These are phyloP conservation scores for Starmerella cellae DNA, from an alignment of 805 yeast species.

Conservation along the genomic window DNA sequence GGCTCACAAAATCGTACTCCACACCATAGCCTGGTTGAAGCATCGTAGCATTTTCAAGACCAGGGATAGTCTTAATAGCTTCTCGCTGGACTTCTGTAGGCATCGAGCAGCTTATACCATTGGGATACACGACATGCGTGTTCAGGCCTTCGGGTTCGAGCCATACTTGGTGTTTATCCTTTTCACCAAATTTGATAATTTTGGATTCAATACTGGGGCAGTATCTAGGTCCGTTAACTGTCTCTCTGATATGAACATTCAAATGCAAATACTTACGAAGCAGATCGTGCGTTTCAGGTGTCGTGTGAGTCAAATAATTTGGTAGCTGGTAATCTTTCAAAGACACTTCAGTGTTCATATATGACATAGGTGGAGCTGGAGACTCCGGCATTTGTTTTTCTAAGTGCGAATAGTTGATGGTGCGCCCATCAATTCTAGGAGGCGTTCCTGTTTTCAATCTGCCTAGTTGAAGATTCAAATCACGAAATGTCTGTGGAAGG, in stretches of 20 bases:
- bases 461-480: slow-evolving; percentile 72
- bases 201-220: slow-evolving; percentile 96
- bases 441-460: slow-evolving; percentile 96
- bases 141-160: slow-evolving; percentile 91
- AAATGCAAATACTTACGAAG: slow-evolving; percentile 59
- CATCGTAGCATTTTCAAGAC: slow-evolving; percentile 79
- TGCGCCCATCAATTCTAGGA: slow-evolving; percentile 60
- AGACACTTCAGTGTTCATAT: slow-evolving; percentile 53
- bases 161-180: slow-evolving; percentile 73
- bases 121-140: slow-evolving; percentile 81
- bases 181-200: slow-evolving; percentile 64
- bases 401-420: slow-evolving; percentile 56
- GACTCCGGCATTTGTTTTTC: slow-evolving; percentile 64
- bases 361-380: slow-evolving; percentile 86
- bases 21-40: slow-evolving; percentile 98
- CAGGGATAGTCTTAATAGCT: slow-evolving; percentile 67
- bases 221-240: slow-evolving; percentile 91
- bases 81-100: slow-evolving; percentile 80
- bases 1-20: slow-evolving; percentile 92
- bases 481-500: slow-evolving; percentile 58
- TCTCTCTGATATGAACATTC: slow-evolving; percentile 81
- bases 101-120: slow-evolving; percentile 92
- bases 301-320: slow-evolving; percentile 73
- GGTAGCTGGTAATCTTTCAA: slow-evolving; percentile 44
- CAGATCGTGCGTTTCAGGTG: slow-evolving; percentile 56